Evolutionary conservation across 1,139 yeast species (phyloP), one percentile per base, ranked within the genome.

Genomic region (Kluyveromyces sp.): DNA sequence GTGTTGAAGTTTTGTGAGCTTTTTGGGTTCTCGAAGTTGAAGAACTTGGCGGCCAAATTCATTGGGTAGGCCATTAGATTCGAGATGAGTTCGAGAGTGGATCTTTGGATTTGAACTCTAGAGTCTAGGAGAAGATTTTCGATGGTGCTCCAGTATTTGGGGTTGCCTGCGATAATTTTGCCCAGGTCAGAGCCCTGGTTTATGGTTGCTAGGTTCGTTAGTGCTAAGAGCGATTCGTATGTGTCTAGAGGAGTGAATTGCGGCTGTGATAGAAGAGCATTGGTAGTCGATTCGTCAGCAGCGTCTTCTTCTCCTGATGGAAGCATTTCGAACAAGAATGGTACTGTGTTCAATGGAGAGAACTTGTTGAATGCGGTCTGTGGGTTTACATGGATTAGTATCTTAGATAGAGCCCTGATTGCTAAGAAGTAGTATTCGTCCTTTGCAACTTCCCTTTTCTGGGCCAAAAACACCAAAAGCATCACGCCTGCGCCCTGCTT

Each of bases 171-270:
- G 32, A 62, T 56, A 3, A 55, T 47, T 41, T 55, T 55, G 48
- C 64, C 56, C 30, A 62, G 49, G 33, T 61, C 63, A 21, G 57
- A 59, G 15, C 61, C 63, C 33, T 63, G 63, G 34, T 63, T 65
- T 5, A 63, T 54, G 2, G 77, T 68, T 3, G 78, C 77, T 26
- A 75, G 53, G 50, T 75, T 75, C 2, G 79, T 75, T 34, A 75
- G 60, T 0, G 79, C 78, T 35, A 74, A 55, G 34, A 75, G 59
- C 1, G 76, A 66, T 54, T 75, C 78, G 48, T 71, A 71, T 2
- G 67, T 61, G 48, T 74, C 78, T 27, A 48, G 45, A 2, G 45
- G 38, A 3, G 56, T 52, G 8, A 49, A n/a, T 6, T 37, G 33
- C n/a, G 31, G 34, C 15, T 33, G 21, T 4, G 34, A 6, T 7